These are phyloP conservation scores for Pistacia vera DNA, from an alignment of 345 rosid genomes.

Conservation along the genomic window DNA sequence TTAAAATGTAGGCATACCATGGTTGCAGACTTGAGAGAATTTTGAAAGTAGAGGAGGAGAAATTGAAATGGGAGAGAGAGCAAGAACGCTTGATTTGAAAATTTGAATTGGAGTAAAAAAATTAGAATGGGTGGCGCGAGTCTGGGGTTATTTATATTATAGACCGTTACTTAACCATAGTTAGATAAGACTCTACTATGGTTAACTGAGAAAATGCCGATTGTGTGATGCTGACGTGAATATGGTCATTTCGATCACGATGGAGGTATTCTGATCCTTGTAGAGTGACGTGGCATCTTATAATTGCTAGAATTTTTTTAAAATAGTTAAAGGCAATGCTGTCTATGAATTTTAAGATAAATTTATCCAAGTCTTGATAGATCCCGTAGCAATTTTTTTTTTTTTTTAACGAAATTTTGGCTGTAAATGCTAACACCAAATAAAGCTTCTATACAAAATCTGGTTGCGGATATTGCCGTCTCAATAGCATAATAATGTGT, in stretches of 20 bases:
- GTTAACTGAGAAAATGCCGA: conserved; percentile 3
- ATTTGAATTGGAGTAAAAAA: conserved; percentile 25
- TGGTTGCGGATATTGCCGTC: too few species aligned
- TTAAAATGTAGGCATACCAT: conserved; percentile 50
- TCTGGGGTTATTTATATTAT: conserved; percentile 12
- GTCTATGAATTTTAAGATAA: too few species aligned
- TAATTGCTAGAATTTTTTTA: background rate
- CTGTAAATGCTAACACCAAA: too few species aligned
- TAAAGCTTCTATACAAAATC: too few species aligned
- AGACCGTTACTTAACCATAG: conserved; percentile 26
- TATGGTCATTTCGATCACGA: background rate
- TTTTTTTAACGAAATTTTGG: too few species aligned
- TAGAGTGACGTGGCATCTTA: background rate
- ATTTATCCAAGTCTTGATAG: too few species aligned
- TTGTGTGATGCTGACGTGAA: background rate
- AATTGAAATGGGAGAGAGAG: conserved; percentile 9
- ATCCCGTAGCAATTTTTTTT: too few species aligned
- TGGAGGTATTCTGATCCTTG: background rate
- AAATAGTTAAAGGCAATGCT: too few species aligned
- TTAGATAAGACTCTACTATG: conserved; percentile 9
- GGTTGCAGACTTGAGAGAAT: conserved; percentile 25
- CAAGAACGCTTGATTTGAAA: conserved; percentile 24
- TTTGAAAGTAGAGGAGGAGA: conserved; percentile 4
- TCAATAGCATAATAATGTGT: too few species aligned
- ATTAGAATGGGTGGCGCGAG: conserved; percentile 27